Evolutionary conservation across 768 basidiomycete genomes (phyloP).

Genomic region (Trametes meyenii): DNA sequence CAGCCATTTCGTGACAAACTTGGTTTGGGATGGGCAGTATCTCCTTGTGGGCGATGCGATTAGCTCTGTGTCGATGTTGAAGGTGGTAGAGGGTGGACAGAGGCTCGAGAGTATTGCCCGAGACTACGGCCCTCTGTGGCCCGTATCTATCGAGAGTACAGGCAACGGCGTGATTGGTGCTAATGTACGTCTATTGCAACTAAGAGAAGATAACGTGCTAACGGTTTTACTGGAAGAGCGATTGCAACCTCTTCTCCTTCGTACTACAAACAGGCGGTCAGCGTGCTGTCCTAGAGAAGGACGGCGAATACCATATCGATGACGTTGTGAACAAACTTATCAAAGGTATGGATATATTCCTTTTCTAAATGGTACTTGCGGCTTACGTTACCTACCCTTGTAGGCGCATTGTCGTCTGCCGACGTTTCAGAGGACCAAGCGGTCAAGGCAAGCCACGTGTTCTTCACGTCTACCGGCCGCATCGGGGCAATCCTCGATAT

Average conservation of each 20-base stretch:
- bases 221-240: constrained; percentile 46
- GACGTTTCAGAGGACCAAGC: constrained; percentile 45
- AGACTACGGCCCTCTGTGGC: constrained; percentile 79
- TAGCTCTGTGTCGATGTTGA: constrained; percentile 74
- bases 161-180: constrained; percentile 67
- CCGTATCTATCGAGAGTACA: constrained; percentile 63
- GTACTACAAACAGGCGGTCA: constrained; percentile 47
- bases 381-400: background rate
- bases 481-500: constrained; percentile 76
- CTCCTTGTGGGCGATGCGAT: constrained; percentile 81
- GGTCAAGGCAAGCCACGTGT: constrained; percentile 63
- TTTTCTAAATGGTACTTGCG: constrained; percentile 3
- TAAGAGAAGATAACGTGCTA: background rate
- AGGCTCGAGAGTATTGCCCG: constrained; percentile 49
- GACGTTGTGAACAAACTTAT: constrained; percentile 81
- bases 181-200: constrained; percentile 55
- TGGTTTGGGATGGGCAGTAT: constrained; percentile 56
- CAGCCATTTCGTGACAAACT: constrained; percentile 75
- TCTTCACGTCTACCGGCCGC: constrained; percentile 77
- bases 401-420: constrained; percentile 58
- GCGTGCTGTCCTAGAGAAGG: constrained; percentile 54
- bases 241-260: constrained; percentile 70
- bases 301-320: constrained; percentile 73
- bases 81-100: constrained; percentile 47
- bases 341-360: constrained; percentile 46